Evolutionary conservation across 306 rosid species (phyloP).

Genomic region (Comarum palustre): DNA sequence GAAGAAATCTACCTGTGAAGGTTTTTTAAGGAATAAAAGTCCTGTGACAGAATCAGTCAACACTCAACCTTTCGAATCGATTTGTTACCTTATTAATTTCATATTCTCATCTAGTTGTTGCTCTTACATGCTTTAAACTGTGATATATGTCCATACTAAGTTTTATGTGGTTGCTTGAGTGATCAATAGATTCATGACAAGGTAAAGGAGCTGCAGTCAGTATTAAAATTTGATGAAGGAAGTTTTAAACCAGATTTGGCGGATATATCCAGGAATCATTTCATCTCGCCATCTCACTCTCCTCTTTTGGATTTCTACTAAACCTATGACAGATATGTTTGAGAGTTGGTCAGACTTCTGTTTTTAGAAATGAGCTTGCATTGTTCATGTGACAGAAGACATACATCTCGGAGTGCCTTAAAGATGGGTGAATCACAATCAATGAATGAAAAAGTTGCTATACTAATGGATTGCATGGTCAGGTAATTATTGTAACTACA

Average conservation of each 20-base stretch:
- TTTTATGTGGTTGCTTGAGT: constrained; percentile 23
- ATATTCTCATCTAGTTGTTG: constrained; percentile 6
- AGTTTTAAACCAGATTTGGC: constrained; percentile 44
- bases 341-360: not conserved
- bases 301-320: not conserved
- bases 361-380: constrained; percentile 2
- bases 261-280: constrained; percentile 54
- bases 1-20: not conserved
- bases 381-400: constrained; percentile 60
- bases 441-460: constrained; percentile 46
- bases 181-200: constrained; percentile 60
- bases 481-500: constrained; percentile 39
- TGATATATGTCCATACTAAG: not conserved
- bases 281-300: constrained; percentile 7
- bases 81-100: not conserved
- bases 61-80: not conserved
- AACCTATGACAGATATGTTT: not conserved
- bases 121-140: constrained; percentile 10
- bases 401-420: constrained; percentile 39
- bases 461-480: constrained; percentile 53
- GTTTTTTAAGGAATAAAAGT: not conserved
- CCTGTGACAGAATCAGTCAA: not conserved
- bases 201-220: constrained; percentile 56
- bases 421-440: constrained; percentile 42
- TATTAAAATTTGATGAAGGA: constrained; percentile 43